Evolutionary conservation across 768 basidiomycete species (phyloP), one percentile per base, ranked within the genome.

Genomic region (Russula olivacea): DNA sequence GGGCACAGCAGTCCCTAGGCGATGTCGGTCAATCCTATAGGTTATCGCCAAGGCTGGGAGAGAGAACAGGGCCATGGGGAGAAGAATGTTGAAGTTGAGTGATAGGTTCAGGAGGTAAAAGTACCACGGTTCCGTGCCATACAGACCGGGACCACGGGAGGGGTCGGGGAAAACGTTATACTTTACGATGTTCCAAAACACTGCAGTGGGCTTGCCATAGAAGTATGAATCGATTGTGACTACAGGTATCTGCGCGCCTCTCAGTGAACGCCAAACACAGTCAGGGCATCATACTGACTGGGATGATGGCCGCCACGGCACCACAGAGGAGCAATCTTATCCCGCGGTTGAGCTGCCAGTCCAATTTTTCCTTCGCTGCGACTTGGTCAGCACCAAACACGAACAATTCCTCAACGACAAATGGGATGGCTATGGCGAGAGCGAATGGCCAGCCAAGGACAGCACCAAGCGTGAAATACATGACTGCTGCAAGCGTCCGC

Each of bases 391-490:
- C 81, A 43, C 89, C 86, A 58, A 78, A 83, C 25, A 95, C 72
- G 70, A 93, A 89, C 23, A 98, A 76, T 72, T 98, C 93, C 72
- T 98, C 97, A 51, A 91, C 73, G 14, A 95, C 84, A 68, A 96
- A 95, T 1, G 97, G 97, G 15, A 97, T 75, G 0, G 91, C 84
- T 8, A 98, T 79, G 0, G 91, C 86, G 19, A 93, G 79, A n/a
- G 91, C 80, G 72, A 99, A 99, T 7, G 97, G 97, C 97, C 97
- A 99, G 6, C 96, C 97, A 38, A 98, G 82, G 55, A 98, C 83
- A 1, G 86, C 91, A 6, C 92, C 95, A 7, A 84, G 72, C 1
- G 91, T 92, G 71, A 93, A 91, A 53, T 80, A 74, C 51, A 88
- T 62, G 0, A 90, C 90, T 0, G 89, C 84, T 9, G 79, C 74